Conservation (phyloP, 1,139 yeast genomes). For the Scheffersomyces lignicola region DNA sequence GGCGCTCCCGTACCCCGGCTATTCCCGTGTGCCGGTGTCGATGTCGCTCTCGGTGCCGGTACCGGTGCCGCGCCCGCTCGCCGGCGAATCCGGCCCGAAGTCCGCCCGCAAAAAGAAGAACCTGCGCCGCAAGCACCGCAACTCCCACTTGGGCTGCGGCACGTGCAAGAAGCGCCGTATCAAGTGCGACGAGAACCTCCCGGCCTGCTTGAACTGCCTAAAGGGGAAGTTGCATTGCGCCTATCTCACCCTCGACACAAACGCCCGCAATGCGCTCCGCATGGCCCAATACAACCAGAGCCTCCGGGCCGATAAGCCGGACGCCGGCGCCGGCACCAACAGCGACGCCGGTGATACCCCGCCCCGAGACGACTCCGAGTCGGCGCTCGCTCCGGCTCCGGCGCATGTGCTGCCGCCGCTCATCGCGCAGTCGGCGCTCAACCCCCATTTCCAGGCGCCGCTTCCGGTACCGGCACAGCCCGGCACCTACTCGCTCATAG, state of each 20-base stretch:
- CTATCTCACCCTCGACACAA: slow-evolving; percentile 49
- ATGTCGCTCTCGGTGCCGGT: slow-evolving; percentile 2
- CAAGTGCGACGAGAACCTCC: slow-evolving; percentile 67
- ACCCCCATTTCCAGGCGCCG: slow-evolving; percentile 7
- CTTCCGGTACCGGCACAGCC: slow-evolving; percentile 6
- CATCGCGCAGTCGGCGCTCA: slow-evolving; percentile 6
- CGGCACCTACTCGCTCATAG: slow-evolving; percentile 4
- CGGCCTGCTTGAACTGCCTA: slow-evolving; percentile 59
- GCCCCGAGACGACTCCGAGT: slow-evolving; percentile 1
- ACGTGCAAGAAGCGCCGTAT: slow-evolving; percentile 67
- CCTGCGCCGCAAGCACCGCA: slow-evolving; percentile 60
- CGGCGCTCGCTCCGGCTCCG: slow-evolving; percentile 1
- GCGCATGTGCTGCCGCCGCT: slow-evolving; percentile 9
- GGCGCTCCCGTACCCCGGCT: slow-evolving; percentile 3
- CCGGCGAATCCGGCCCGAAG: slow-evolving; percentile 4
- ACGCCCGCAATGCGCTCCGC: slow-evolving; percentile 50
- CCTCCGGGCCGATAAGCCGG: slow-evolving; percentile 32
- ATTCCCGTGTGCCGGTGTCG: slow-evolving; percentile 4
- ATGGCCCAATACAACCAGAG: slow-evolving; percentile 53
- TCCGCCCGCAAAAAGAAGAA: slow-evolving; percentile 35
- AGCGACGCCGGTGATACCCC: slow-evolving; percentile 1
- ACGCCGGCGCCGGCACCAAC: slow-evolving; percentile 11
- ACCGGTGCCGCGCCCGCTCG: slow-evolving; percentile 2
- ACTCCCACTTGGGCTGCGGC: slow-evolving; percentile 64
- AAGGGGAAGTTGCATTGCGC: slow-evolving; percentile 61